Evolutionary conservation across 441 rosid species (phyloP).

Genomic region (Gossypium davidsonii): DNA sequence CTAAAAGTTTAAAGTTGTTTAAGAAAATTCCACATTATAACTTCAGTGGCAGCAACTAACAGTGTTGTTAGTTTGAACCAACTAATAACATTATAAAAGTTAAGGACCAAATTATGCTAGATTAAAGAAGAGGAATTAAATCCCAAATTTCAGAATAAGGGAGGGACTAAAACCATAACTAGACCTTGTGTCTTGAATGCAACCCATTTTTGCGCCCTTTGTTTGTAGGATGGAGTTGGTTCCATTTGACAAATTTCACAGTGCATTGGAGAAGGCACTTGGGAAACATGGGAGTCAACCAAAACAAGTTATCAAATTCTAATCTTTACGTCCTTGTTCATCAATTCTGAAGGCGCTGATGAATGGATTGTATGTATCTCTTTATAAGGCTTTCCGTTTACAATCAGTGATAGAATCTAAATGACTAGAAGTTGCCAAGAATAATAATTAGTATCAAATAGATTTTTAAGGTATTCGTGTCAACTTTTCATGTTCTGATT

Average conservation of each 20-base stretch:
- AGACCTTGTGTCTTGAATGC: background rate
- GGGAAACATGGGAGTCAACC: conserved; percentile 78
- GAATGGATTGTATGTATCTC: background rate
- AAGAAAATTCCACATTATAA: too few relatives aligned
- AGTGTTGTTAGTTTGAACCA: too few relatives aligned
- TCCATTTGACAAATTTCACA: conserved; percentile 54
- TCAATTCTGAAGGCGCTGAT: background rate
- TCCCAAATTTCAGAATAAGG: too few relatives aligned
- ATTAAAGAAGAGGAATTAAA: too few relatives aligned
- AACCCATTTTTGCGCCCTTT: background rate
- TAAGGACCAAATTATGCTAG: too few relatives aligned
- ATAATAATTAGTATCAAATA: too few relatives aligned
- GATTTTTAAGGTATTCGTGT: too few relatives aligned
- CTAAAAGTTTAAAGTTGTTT: too few relatives aligned
- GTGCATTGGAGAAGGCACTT: conserved; percentile 59
- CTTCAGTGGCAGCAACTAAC: too few relatives aligned
- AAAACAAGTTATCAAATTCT: conserved; percentile 79
- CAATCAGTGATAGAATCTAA: background rate
- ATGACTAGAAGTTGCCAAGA: background rate
- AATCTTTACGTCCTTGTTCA: background rate
- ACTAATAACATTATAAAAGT: too few relatives aligned
- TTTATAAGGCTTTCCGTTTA: background rate
- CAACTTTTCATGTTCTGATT: too few relatives aligned
- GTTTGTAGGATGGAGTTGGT: conserved; percentile 61
- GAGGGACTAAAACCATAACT: too few relatives aligned